phyloP scores from a whole-genome alignment of 2,329 filamentous ascomycete genomes.

The Colletotrichum karsti region DNA sequence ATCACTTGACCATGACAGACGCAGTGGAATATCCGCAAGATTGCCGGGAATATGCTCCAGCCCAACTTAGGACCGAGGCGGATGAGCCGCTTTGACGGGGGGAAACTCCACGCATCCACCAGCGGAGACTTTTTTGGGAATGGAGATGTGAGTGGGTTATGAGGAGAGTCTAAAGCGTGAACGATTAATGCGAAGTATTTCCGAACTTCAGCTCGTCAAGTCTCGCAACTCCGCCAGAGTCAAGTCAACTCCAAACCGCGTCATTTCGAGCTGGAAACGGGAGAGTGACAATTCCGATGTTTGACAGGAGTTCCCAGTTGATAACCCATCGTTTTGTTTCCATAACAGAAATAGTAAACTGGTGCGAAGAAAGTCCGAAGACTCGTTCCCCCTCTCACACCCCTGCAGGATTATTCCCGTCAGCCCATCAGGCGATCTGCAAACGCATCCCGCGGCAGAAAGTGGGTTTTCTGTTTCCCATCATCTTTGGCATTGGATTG shows the following conservation, averaged over 20 bases:
- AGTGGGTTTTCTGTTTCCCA: not conserved
- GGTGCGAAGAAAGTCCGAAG: constrained; percentile 19
- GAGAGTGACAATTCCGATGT: not conserved
- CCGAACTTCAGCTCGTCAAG: not conserved
- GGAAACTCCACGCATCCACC: constrained; percentile 24
- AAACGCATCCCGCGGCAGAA: not conserved
- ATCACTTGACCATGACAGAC: not conserved
- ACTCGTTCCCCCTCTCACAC: not conserved
- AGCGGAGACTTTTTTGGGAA: constrained; percentile 1
- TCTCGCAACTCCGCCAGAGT: not conserved
- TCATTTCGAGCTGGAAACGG: not conserved
- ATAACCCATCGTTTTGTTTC: not conserved
- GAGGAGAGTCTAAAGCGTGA: not conserved
- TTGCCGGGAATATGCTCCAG: not conserved
- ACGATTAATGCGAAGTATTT: constrained; percentile 18
- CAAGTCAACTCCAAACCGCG: not conserved
- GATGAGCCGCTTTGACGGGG: not conserved
- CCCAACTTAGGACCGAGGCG: too few relatives aligned
- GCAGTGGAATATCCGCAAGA: not conserved
- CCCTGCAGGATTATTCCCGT: too few relatives aligned
- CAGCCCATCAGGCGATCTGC: constrained; percentile 1
- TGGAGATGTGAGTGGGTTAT: constrained; percentile 2
- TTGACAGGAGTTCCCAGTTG: too few relatives aligned
- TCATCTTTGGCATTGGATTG: not conserved
- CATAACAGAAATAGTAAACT: too few relatives aligned